These are phyloP conservation scores for Diaporthe eres DNA, from an alignment of 2,329 filamentous ascomycete species.

Conservation along the genomic window DNA sequence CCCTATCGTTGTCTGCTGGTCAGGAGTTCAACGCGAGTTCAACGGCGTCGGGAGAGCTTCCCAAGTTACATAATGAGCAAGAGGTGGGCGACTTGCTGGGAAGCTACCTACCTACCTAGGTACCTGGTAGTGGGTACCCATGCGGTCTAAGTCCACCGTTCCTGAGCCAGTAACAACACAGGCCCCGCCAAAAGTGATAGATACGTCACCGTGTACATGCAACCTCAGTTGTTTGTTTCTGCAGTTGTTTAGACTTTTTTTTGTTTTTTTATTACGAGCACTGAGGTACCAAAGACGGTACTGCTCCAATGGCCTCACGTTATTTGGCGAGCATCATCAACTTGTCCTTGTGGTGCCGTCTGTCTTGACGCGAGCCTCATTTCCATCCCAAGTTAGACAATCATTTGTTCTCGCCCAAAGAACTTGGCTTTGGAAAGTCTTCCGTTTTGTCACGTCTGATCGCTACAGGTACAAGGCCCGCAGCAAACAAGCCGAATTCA, in stretches of 20 bases:
- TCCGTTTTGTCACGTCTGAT: not conserved
- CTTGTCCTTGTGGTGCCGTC: not conserved
- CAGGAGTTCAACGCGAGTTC: not conserved
- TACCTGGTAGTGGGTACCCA: not conserved
- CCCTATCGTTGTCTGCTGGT: not conserved
- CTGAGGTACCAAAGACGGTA: no score
- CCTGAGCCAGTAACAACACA: constrained; percentile 1
- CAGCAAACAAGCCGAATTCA: not conserved
- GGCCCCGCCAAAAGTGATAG: not conserved
- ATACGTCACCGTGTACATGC: not conserved
- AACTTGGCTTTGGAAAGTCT: no score
- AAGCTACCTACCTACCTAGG: not conserved
- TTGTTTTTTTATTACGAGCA: no score
- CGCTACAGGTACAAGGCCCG: not conserved
- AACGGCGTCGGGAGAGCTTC: not conserved
- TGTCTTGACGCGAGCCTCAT: not conserved
- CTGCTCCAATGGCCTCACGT: not conserved
- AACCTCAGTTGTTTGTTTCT: not conserved
- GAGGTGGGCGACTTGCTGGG: not conserved
- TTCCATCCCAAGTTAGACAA: not conserved
- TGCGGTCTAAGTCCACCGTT: not conserved
- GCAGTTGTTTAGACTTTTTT: no score
- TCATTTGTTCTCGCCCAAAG: no score
- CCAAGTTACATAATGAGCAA: not conserved
- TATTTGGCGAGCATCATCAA: not conserved